Evolutionary conservation across 2,329 filamentous ascomycete species (phyloP).

Genomic region (Polychaeton citri): DNA sequence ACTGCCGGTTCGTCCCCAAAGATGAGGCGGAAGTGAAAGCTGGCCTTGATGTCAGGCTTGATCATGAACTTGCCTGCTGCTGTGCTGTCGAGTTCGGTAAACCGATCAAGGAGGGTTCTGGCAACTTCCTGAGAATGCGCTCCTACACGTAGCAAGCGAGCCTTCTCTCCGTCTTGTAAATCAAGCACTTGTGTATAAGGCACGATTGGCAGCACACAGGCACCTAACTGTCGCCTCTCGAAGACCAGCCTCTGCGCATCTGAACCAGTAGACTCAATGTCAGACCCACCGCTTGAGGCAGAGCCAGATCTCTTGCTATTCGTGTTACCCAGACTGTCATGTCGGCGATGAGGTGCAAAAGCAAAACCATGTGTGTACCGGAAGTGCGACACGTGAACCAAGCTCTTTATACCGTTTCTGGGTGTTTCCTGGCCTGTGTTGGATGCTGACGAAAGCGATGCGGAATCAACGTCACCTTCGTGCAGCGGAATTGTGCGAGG

Average conservation of each 20-base stretch:
- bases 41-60: conserved; percentile 18
- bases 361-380: neutral
- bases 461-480: conserved; percentile 1
- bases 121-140: conserved; percentile 14
- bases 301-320: neutral
- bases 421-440: neutral
- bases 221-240: neutral
- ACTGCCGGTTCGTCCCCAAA: conserved; percentile 19
- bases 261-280: conserved; percentile 6
- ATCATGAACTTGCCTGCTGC: conserved; percentile 18
- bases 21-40: conserved; percentile 26
- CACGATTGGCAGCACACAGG: neutral
- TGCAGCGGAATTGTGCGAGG: neutral
- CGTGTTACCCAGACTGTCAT: neutral
- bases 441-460: conserved; percentile 3
- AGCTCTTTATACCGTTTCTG: neutral
- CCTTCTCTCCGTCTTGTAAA: conserved; percentile 8
- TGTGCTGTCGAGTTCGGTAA: conserved; percentile 9
- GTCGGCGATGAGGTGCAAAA: neutral
- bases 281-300: conserved; percentile 1
- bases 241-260: conserved; percentile 5
- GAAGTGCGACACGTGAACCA: neutral
- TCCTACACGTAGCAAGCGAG: conserved; percentile 13
- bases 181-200: neutral
- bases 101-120: conserved; percentile 10